A percentile compares a stretch with the other conserved stretches of the same genome.
Evolutionary conservation across 164 flowering plant genomes (phyloP).

Genomic region (Magnolia changhungtana): DNA sequence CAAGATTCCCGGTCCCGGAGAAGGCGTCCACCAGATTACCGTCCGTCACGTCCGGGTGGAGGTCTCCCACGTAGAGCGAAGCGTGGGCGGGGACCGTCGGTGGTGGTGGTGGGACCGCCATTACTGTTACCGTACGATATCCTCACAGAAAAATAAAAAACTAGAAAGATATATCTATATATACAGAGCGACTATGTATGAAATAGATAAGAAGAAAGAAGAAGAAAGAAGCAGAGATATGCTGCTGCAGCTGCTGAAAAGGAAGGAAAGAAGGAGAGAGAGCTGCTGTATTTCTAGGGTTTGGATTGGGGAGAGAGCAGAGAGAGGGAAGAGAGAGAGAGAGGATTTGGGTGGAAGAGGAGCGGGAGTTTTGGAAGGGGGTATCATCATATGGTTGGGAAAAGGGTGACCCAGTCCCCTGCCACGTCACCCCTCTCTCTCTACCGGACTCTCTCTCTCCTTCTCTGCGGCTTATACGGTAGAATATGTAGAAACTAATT

Average conservation of each 20-base stretch:
- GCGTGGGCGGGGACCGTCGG: slow-evolving; percentile 33
- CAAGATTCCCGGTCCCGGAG: slow-evolving; percentile 33
- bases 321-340: not conserved
- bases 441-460: not conserved
- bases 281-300: slow-evolving; percentile 9
- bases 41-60: slow-evolving; percentile 63
- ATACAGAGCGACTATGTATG: not conserved
- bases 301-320: slow-evolving; percentile 15
- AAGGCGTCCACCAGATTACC: slow-evolving; percentile 48
- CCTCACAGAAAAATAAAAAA: not conserved
- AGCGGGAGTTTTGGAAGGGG: slow-evolving; percentile 13
- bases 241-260: not conserved
- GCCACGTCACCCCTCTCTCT: not conserved
- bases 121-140: not conserved
- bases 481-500: not conserved
- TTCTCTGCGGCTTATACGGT: not conserved
- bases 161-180: not conserved
- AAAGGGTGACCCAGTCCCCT: not conserved
- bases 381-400: not conserved
- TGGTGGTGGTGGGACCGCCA: slow-evolving; percentile 31
- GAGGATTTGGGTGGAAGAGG: not conserved
- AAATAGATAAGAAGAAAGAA: not conserved
- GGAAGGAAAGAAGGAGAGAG: not conserved
- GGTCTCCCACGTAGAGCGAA: slow-evolving; percentile 84
- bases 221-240: not conserved